These are phyloP conservation scores for Orbilia quercus DNA, from an alignment of 2,329 filamentous ascomycete genomes.

Conservation along the genomic window DNA sequence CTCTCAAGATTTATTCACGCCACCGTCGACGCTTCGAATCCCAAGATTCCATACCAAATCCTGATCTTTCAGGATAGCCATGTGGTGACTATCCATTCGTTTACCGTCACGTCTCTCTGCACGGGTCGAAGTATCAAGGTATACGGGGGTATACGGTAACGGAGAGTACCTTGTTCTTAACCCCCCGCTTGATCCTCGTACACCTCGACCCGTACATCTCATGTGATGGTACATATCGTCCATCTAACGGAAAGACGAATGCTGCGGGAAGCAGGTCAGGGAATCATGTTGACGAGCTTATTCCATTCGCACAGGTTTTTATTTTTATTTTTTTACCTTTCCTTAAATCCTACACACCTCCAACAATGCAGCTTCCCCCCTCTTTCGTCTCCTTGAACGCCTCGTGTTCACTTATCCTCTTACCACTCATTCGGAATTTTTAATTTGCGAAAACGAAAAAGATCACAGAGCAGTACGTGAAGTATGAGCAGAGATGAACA, in stretches of 20 bases:
- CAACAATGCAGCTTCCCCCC: not conserved
- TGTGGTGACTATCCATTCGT: constrained; percentile 55
- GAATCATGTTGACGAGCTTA: not conserved
- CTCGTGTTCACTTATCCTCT: too few species aligned
- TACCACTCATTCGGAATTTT: too few species aligned
- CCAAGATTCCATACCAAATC: constrained; percentile 20
- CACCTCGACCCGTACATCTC: constrained; percentile 26
- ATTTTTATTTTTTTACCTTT: too few species aligned
- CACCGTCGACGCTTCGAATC: not conserved
- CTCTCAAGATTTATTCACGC: not conserved
- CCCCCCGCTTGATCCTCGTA: constrained; percentile 21
- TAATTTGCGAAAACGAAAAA: too few species aligned
- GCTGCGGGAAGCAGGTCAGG: constrained; percentile 14
- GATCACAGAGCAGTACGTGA: too few species aligned
- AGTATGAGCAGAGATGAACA: too few species aligned
- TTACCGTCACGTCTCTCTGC: constrained; percentile 29
- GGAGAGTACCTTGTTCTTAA: constrained; percentile 6
- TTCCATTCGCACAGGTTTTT: not conserved
- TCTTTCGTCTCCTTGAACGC: not conserved
- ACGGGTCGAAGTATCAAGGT: constrained; percentile 20
- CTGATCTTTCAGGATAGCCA: constrained; percentile 33
- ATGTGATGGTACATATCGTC: constrained; percentile 41
- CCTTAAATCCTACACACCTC: not conserved
- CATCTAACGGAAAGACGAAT: constrained; percentile 25
- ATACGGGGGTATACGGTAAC: constrained; percentile 6